Evolutionary conservation across 495 filamentous ascomycete species (phyloP).

Genomic region (Penicillium turbatum): DNA sequence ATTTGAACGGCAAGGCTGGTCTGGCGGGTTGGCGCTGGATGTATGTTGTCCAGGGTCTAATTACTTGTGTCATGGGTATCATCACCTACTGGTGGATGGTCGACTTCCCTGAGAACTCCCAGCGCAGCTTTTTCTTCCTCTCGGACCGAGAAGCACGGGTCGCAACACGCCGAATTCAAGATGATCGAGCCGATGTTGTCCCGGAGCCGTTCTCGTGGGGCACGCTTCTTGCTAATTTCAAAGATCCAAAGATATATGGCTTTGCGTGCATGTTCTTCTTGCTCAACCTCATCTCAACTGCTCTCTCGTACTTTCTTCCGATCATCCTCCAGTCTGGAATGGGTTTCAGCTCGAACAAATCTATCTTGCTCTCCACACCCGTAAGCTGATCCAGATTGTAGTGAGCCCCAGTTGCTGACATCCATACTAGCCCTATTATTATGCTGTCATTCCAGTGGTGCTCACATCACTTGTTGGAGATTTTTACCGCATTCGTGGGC

Average conservation of each 20-base stretch:
- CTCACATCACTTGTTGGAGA: conserved; percentile 67
- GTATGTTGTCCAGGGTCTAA: conserved; percentile 65
- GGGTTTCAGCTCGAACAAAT: conserved; percentile 60
- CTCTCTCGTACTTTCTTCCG: conserved; percentile 65
- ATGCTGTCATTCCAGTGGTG: conserved; percentile 65
- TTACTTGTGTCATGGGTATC: conserved; percentile 63
- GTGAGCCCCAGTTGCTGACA: conserved; percentile 2
- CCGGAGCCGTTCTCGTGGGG: conserved; percentile 56
- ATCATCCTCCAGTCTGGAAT: conserved; percentile 69
- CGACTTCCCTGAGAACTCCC: conserved; percentile 69
- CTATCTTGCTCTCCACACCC: conserved; percentile 69
- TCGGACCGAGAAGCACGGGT: conserved; percentile 53
- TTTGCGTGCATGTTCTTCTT: conserved; percentile 71
- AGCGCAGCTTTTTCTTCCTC: conserved; percentile 60
- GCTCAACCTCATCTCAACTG: conserved; percentile 66
- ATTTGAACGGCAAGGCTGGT: conserved; percentile 54
- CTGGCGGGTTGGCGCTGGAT: conserved; percentile 75
- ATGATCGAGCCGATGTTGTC: conserved; percentile 62
- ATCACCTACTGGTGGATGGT: conserved; percentile 74
- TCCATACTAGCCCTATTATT: conserved; percentile 59
- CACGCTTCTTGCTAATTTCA: conserved; percentile 56
- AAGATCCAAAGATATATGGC: conserved; percentile 67
- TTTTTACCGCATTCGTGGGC: conserved; percentile 58
- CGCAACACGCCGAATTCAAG: conserved; percentile 54
- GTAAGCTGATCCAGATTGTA: conserved; percentile 19